Conservation (phyloP, 345 rosid genomes). For the Corchorus capsularis region DNA sequence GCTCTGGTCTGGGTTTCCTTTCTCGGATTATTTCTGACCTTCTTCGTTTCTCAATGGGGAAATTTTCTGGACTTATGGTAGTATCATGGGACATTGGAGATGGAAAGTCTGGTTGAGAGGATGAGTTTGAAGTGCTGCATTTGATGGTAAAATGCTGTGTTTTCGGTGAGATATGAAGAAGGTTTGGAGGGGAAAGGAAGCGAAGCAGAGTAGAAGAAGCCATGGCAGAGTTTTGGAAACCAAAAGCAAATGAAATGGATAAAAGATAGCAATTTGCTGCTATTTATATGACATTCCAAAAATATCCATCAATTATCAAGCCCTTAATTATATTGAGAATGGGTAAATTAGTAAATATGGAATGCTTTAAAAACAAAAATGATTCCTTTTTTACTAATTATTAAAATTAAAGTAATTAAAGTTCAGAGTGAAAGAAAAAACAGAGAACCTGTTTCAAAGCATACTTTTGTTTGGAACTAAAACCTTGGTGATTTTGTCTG, state of each 20-base stretch:
- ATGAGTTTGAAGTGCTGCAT: slow-evolving; percentile 41
- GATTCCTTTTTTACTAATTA: no score
- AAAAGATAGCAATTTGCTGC: neutral
- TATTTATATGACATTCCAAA: neutral
- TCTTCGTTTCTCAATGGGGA: slow-evolving; percentile 77
- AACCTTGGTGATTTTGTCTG: neutral
- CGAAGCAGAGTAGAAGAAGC: slow-evolving; percentile 10
- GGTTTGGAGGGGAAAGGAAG: slow-evolving; percentile 10
- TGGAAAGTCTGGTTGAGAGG: slow-evolving; percentile 17
- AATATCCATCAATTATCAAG: neutral
- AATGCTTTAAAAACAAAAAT: no score
- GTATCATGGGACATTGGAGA: slow-evolving; percentile 50
- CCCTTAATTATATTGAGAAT: no score
- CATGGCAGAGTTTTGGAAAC: neutral
- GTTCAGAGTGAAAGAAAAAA: neutral
- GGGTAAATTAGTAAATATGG: no score
- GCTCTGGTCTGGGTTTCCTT: slow-evolving; percentile 36
- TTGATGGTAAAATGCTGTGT: slow-evolving; percentile 19
- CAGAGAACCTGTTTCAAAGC: neutral
- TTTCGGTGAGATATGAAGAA: neutral
- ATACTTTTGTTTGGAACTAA: neutral
- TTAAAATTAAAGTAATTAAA: neutral
- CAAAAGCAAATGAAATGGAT: neutral
- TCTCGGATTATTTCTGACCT: slow-evolving; percentile 62
- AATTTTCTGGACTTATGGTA: slow-evolving; percentile 47